Base-by-base conservation (phyloP, 106 monocot species). In the Acorus calamus region DNA sequence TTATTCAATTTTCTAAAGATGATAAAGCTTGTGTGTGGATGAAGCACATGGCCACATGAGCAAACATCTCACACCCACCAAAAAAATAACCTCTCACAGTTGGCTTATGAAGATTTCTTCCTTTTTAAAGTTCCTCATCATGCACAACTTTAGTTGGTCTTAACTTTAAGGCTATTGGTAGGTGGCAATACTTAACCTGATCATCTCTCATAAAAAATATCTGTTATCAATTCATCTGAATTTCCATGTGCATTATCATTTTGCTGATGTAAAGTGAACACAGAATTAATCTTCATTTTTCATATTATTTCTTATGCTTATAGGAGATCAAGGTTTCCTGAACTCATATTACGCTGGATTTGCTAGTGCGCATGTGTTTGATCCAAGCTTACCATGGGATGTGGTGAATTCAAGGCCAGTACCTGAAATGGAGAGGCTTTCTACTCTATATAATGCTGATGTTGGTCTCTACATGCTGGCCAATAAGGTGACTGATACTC, bases 381-480 rank as follows among this genome's bases (percentile, higher is more conserved):
- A 85, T 52, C 96, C 96, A 14, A 74, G 74, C 66, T 47, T 78
- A 50, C 55, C 90, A 64, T 66, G 56, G 2, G 69, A 83, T 57
- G 71, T 57, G 7, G 58, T 67, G 60, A 79, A 77, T 41, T 75
- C 67, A 14, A 85, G 64, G 50, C 69, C 82, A 49, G 56, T 75
- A 51, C 90, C 84, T 62, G 78, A 85, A 70, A 83, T 87, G 80
- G 82, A 91, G 61, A 66, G 96, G 53, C 85, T 96, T 43, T 90
- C 96, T 66, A 96, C 96, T 28, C 55, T 96, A 41, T 96, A 91
- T 78, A 96, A 96, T 83, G 96, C 96, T 42, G 96, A 96, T 73
- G 96, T 96, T 81, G 96, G 96, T 56, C 85, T 96, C 60, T 96
- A 96, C 66, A 96, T 96, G 96, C 90, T 96, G 48, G 96, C 96